Conservation (phyloP, 169 alveolate species). For the Plasmodium ovale region DNA sequence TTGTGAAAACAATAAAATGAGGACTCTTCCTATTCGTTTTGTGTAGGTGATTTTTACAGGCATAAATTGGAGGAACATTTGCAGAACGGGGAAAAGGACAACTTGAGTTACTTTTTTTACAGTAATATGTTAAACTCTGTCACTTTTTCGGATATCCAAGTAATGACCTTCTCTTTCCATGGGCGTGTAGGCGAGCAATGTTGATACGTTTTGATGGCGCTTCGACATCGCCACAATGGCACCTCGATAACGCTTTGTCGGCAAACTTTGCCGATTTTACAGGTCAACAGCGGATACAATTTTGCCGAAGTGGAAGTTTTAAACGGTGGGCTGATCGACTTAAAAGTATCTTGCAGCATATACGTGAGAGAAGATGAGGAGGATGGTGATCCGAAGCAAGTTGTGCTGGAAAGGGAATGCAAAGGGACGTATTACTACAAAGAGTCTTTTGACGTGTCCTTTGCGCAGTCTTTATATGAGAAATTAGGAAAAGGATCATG, state of each 20-base stretch:
- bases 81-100: conserved; percentile 25
- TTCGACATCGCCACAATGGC: neutral
- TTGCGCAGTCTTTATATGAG: conserved; percentile 25
- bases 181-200: neutral
- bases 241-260: no score
- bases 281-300: conserved; percentile 66
- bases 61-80: conserved; percentile 18
- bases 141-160: conserved; percentile 61
- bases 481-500: neutral
- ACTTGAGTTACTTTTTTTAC: conserved; percentile 36
- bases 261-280: no score
- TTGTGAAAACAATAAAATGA: neutral
- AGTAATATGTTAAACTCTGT: conserved; percentile 32
- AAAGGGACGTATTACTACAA: conserved; percentile 49
- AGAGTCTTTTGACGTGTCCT: conserved; percentile 27
- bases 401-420: conserved; percentile 12
- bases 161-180: neutral
- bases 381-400: neutral
- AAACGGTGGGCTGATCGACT: conserved; percentile 54
- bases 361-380: conserved; percentile 30
- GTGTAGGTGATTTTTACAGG: conserved; percentile 21
- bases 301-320: conserved; percentile 35
- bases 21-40: neutral
- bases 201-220: neutral
- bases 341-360: conserved; percentile 38